Evolutionary conservation across 331 rosid genomes (phyloP), one percentile per base, ranked within the genome.

Genomic region (Dryas integrifolia): DNA sequence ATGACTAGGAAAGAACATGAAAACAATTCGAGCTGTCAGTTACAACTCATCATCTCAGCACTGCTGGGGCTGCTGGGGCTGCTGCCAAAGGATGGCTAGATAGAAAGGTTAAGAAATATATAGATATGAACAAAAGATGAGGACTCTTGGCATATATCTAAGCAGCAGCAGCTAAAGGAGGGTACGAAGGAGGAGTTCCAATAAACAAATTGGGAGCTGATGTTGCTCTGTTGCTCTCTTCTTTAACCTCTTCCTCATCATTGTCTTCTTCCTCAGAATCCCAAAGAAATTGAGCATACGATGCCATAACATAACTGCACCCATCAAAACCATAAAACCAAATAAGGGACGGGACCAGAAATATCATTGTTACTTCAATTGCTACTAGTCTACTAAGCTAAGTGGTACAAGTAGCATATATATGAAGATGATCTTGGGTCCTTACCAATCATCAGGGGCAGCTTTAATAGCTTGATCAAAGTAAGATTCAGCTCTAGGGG

Each of bases 231-330:
- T 69, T 60, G 24, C 58, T 64, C 9, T 51, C 83, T 69, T 77
- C 85, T 78, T 24, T 69, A 43, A 61, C 26, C 18, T 45, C 85
- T 18, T 55, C 75, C 2, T 69, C 84, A 10, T 48, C 84, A 0
- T 80, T 81, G 0, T 82, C 95, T 3, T 82, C 96, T 58, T 88
- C 96, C 52, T 82, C 91, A 0, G 88, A 83, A 26, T 93, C 98
- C 97, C 96, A 93, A 11, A 93, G 94, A 72, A 93, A 90, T 69
- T 65, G 86, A 18, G 98, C 98, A 47, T 91, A 90, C 0, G 97
- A 86, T 59, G 97, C 98, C 18, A 91, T 72, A 78, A 93, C 94
- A 76, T 83, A 86, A 81, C 97, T 92, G 85, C 88, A 83, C 24
- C 47, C 47, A 80, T 40, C 64, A 73, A 72, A 46, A 53, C 70